Conservation (phyloP, 176 grass and related monocot genomes). For the Saccharum officinarum region DNA sequence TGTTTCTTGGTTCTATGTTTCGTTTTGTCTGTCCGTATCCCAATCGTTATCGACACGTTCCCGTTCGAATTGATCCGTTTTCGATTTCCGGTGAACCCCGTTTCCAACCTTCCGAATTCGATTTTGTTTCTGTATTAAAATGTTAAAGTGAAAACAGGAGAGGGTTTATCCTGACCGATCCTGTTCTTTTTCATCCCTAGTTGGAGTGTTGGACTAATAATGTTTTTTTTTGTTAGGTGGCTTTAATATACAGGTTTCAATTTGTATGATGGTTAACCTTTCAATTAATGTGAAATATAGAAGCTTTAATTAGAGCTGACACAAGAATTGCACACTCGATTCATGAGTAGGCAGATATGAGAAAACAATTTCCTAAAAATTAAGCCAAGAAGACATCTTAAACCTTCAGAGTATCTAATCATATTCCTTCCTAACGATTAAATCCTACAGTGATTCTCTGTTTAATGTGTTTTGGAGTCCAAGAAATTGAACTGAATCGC, state of each 20-base stretch:
- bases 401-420: background rate
- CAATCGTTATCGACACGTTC: background rate
- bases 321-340: background rate
- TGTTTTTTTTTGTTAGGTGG: background rate
- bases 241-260: background rate
- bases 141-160: background rate
- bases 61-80: too few relatives aligned
- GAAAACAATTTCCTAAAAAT: background rate
- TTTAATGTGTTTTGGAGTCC: background rate
- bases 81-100: background rate
- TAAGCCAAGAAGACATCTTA: background rate
- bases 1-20: background rate
- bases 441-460: background rate
- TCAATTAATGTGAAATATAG: background rate
- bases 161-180: background rate
- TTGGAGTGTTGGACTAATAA: background rate
- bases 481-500: background rate
- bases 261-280: background rate
- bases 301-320: background rate
- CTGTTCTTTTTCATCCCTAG: background rate
- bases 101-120: background rate
- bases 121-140: background rate
- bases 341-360: conserved; percentile 6
- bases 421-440: background rate
- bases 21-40: background rate